phyloP scores from a whole-genome alignment of 257 asterid species.

The Solanum ahanhuiri region DNA sequence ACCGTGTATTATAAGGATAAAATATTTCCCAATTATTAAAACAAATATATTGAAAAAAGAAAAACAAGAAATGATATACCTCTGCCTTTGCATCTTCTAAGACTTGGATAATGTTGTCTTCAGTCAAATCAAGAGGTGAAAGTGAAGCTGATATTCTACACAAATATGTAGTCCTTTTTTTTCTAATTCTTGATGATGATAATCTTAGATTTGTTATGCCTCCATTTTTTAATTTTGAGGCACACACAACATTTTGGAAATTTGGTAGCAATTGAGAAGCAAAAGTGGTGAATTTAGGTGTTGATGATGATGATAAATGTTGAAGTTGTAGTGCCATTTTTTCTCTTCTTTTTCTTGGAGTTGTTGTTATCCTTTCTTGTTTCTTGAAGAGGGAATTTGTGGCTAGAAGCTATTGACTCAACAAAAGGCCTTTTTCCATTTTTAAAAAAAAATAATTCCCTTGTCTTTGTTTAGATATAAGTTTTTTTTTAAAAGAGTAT shows the following conservation, averaged over 20 bases:
- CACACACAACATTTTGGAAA: slow-evolving; percentile 2
- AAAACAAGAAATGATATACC: slow-evolving; percentile 20
- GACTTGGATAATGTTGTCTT: slow-evolving; percentile 62
- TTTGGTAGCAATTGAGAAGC: slow-evolving; percentile 1
- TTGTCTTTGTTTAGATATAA: background rate
- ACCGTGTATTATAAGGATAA: background rate
- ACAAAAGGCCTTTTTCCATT: background rate
- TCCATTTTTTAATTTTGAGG: slow-evolving; percentile 17
- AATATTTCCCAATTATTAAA: background rate
- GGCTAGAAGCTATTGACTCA: background rate
- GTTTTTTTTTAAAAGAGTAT: background rate
- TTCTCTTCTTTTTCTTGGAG: background rate
- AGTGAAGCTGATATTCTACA: slow-evolving; percentile 34
- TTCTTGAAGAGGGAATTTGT: background rate
- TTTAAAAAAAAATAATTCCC: background rate
- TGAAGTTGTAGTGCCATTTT: slow-evolving; percentile 28
- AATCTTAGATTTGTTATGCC: background rate
- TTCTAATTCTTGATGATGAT: background rate
- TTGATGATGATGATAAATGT: slow-evolving; percentile 6
- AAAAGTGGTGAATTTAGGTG: background rate
- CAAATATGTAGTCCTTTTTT: background rate
- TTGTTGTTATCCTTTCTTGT: background rate
- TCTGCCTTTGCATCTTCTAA: slow-evolving; percentile 54
- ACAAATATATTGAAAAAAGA: background rate
- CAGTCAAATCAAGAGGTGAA: slow-evolving; percentile 62